phyloP scores from a whole-genome alignment of 495 filamentous ascomycete species.

The Xylaria cubensis region DNA sequence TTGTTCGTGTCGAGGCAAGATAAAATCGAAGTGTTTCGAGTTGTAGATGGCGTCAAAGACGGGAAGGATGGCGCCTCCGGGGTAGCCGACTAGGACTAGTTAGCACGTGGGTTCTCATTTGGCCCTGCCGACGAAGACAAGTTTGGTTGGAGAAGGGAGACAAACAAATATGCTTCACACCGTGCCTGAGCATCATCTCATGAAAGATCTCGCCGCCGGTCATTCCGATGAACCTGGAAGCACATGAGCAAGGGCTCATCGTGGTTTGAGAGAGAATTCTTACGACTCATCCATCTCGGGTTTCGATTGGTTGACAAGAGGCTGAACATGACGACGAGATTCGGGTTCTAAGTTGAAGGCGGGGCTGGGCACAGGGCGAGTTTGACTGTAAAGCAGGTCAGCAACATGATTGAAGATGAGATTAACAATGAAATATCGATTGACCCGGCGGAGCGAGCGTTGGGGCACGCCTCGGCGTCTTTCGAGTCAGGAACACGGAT shows the following conservation, averaged over 20 bases:
- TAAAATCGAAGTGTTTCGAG: constrained; percentile 79
- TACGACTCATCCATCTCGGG: constrained; percentile 12
- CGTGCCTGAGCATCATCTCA: constrained; percentile 96
- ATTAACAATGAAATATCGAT: constrained; percentile 13
- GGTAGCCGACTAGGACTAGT: constrained; percentile 65
- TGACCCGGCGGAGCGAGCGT: constrained; percentile 1
- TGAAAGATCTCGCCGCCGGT: constrained; percentile 98
- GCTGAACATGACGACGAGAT: constrained; percentile 11
- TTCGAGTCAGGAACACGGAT: constrained; percentile 8
- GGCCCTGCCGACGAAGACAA: constrained; percentile 11
- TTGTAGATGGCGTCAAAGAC: constrained; percentile 86
- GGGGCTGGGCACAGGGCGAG: constrained; percentile 1
- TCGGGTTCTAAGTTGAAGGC: constrained; percentile 13
- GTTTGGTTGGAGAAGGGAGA: constrained; percentile 34
- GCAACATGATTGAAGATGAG: constrained; percentile 10
- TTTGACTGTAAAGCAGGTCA: constrained; percentile 13
- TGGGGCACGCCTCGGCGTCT: constrained; percentile 7
- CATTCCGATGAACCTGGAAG: constrained; percentile 60
- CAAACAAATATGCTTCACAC: constrained; percentile 90
- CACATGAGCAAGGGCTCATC: constrained; percentile 12
- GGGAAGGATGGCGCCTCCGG: constrained; percentile 81
- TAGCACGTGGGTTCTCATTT: constrained; percentile 12
- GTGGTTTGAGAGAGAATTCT: constrained; percentile 12
- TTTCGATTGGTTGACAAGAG: constrained; percentile 8
- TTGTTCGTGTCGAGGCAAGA: constrained; percentile 80